A percentile compares a stretch with the other conserved stretches of the same genome.
These are phyloP conservation scores for Nothophytophthora sp. DNA, from an alignment of 352 stramenopile genomes.

Conservation along the genomic window DNA sequence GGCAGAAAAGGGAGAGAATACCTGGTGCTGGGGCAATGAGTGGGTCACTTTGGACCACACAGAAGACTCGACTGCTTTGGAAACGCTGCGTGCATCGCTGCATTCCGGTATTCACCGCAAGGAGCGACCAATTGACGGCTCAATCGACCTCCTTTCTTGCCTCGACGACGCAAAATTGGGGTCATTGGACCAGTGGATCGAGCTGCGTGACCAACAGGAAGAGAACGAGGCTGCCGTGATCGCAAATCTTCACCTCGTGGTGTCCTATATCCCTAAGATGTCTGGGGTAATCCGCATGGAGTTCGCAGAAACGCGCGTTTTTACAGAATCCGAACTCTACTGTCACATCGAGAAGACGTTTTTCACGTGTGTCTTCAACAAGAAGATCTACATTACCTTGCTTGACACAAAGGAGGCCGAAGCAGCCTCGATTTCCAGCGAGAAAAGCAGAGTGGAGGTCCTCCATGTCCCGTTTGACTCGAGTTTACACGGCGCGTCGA, in stretches of 20 bases:
- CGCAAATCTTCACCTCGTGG: constrained; percentile 19
- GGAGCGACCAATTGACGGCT: constrained; percentile 1
- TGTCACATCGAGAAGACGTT: constrained; percentile 21
- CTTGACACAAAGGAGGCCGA: background rate
- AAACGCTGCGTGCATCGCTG: constrained; percentile 12
- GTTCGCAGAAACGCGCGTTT: constrained; percentile 16
- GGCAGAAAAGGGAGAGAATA: constrained; percentile 1
- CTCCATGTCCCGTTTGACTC: constrained; percentile 6
- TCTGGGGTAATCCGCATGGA: constrained; percentile 13
- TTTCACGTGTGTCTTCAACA: constrained; percentile 21
- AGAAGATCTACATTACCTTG: constrained; percentile 4
- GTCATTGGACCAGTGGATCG: constrained; percentile 15
- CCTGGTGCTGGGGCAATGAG: constrained; percentile 34
- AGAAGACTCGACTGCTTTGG: background rate
- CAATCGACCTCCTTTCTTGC: constrained; percentile 4
- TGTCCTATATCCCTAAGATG: constrained; percentile 21
- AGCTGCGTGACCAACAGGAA: background rate
- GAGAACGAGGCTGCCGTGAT: background rate
- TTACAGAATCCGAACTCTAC: constrained; percentile 6
- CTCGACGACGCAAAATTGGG: constrained; percentile 12
- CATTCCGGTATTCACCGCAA: constrained; percentile 11
- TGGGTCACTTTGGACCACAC: constrained; percentile 14
- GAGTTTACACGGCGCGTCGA: background rate
- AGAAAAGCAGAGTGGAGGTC: background rate
- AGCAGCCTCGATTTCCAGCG: background rate